Conservation (phyloP, 2,329 filamentous ascomycete genomes). For the Pyricularia sp. region DNA sequence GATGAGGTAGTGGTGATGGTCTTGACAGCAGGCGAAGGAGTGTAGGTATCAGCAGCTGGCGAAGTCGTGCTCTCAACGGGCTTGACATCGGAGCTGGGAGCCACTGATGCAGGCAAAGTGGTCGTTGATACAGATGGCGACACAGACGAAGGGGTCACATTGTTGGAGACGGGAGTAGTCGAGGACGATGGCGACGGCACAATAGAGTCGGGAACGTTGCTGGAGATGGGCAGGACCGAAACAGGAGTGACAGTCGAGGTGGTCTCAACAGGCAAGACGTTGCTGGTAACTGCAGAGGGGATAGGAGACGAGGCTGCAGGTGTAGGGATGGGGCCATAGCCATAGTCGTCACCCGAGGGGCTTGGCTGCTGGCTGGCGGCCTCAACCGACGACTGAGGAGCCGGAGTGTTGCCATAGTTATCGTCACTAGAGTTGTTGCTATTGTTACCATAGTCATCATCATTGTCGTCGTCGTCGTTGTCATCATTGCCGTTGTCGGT, state of each 20-base stretch:
- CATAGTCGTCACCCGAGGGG: not conserved
- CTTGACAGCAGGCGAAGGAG: not conserved
- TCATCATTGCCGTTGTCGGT: no score
- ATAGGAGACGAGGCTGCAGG: not conserved
- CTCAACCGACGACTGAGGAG: not conserved
- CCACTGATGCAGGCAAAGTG: no score
- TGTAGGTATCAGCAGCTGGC: no score
- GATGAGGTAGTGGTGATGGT: no score
- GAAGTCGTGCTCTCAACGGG: no score
- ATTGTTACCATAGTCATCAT: no score
- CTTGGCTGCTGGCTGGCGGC: not conserved
- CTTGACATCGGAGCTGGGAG: no score
- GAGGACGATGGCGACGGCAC: not conserved
- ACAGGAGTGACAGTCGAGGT: not conserved
- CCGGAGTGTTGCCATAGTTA: not conserved
- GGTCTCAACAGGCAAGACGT: not conserved
- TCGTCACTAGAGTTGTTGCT: not conserved
- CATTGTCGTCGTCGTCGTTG: not conserved
- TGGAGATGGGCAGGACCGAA: not conserved
- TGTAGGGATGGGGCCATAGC: not conserved
- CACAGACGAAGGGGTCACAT: no score
- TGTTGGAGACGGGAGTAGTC: no score
- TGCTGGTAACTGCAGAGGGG: not conserved
- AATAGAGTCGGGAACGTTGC: not conserved
- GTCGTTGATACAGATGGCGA: no score